Conservation (phyloP, 1,139 yeast species). For the Debaryomycetaceae sp. region DNA sequence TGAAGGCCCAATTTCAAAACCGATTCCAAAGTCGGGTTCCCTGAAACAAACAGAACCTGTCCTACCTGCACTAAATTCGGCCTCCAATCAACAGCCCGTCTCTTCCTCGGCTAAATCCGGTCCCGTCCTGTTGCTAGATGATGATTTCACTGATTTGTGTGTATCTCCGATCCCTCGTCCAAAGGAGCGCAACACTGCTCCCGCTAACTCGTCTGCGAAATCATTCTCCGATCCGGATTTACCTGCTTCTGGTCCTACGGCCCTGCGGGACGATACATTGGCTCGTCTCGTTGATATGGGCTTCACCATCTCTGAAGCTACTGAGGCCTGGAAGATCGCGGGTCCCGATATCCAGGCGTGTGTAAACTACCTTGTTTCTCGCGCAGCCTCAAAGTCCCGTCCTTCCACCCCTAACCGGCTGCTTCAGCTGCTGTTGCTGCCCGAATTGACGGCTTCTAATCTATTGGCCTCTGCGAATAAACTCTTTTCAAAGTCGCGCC, state of each 20-base stretch:
- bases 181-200: not conserved
- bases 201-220: no score
- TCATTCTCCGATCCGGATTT: no score
- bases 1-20: no score
- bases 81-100: no score
- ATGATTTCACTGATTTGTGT: conserved; percentile 30
- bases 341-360: conserved; percentile 59
- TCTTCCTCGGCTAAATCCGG: no score
- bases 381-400: conserved; percentile 11
- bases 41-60: no score
- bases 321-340: conserved; percentile 43
- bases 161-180: not conserved
- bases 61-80: no score
- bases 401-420: not conserved
- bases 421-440: no score
- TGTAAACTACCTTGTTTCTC: conserved; percentile 53
- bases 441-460: conserved; percentile 49
- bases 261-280: conserved; percentile 30
- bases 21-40: no score
- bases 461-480: conserved; percentile 54
- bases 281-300: conserved; percentile 79
- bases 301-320: conserved; percentile 52
- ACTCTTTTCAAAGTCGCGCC: conserved; percentile 48
- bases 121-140: conserved; percentile 25
- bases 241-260: conserved; percentile 1